Conservation (phyloP, 2,329 filamentous ascomycete genomes). For the Trichoderma arundinaceum region DNA sequence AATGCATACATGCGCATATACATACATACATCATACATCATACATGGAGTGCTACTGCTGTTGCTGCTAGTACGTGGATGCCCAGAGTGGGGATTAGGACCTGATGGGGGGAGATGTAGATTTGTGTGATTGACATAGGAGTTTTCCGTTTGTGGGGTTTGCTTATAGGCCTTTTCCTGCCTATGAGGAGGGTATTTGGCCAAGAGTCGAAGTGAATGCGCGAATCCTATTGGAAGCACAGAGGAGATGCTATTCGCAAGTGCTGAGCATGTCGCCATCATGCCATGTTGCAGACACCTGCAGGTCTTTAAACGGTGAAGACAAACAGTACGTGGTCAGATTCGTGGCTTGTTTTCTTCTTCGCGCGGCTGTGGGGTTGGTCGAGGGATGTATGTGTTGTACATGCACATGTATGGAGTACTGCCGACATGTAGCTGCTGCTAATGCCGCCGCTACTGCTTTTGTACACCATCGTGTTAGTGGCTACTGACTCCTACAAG, state of each 20-base stretch:
- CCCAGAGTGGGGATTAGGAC: conserved; percentile 13
- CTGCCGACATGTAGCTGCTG: conserved; percentile 7
- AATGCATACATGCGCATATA: not conserved
- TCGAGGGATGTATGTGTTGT: conserved; percentile 16
- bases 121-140: not conserved
- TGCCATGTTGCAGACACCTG: no score
- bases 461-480: no score
- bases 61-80: not conserved
- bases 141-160: not conserved
- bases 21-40: no score
- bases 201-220: no score
- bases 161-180: no score
- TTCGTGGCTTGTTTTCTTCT: not conserved
- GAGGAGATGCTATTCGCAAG: no score
- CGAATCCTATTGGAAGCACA: no score
- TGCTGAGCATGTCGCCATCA: no score
- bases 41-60: not conserved
- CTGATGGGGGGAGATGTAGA: not conserved
- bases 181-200: no score
- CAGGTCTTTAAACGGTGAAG: no score
- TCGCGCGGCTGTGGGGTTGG: conserved; percentile 5
- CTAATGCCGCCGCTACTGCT: not conserved
- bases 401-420: conserved; percentile 27
- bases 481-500: no score
- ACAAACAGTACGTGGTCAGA: no score